Percentiles rank a stretch among this genome's conserved stretches.
These are phyloP conservation scores for Colletotrichum euphorbiae DNA, from an alignment of 2,329 filamentous ascomycete species.

Conservation along the genomic window DNA sequence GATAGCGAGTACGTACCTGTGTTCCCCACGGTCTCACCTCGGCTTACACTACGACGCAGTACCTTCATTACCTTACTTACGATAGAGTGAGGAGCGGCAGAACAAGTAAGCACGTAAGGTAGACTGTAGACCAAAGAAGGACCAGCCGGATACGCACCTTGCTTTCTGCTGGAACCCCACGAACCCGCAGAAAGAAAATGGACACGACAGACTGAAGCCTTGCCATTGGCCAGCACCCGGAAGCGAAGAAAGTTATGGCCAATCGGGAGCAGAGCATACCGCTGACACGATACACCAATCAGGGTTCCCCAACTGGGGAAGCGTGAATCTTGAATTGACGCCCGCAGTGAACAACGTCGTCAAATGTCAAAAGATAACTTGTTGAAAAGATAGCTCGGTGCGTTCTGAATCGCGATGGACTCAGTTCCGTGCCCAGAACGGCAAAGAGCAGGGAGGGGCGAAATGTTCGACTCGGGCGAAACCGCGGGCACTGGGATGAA, in stretches of 20 bases:
- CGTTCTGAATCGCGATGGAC: neutral
- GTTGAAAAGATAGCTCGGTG: no score
- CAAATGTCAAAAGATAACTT: neutral
- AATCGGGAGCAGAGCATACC: slow-evolving; percentile 36
- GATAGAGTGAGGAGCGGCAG: no score
- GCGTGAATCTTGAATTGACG: slow-evolving; percentile 38
- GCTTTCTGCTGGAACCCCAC: slow-evolving; percentile 17
- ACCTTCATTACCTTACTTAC: no score
- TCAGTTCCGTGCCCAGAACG: neutral
- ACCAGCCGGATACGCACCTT: slow-evolving; percentile 15
- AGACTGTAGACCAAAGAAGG: no score
- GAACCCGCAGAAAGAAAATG: slow-evolving; percentile 16
- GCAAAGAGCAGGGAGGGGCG: neutral
- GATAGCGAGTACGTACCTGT: slow-evolving; percentile 25
- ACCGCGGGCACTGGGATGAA: slow-evolving; percentile 32
- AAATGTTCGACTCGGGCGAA: slow-evolving; percentile 29
- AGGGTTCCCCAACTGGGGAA: slow-evolving; percentile 14
- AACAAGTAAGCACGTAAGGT: no score
- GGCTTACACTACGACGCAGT: no score
- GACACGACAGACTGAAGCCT: slow-evolving; percentile 21
- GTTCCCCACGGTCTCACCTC: slow-evolving; percentile 27
- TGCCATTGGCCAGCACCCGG: slow-evolving; percentile 1
- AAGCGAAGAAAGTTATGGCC: neutral
- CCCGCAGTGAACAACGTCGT: slow-evolving; percentile 16
- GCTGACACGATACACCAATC: slow-evolving; percentile 28